phyloP scores from a whole-genome alignment of 345 rosid genomes.

The Psidium friedrichsthalianum region DNA sequence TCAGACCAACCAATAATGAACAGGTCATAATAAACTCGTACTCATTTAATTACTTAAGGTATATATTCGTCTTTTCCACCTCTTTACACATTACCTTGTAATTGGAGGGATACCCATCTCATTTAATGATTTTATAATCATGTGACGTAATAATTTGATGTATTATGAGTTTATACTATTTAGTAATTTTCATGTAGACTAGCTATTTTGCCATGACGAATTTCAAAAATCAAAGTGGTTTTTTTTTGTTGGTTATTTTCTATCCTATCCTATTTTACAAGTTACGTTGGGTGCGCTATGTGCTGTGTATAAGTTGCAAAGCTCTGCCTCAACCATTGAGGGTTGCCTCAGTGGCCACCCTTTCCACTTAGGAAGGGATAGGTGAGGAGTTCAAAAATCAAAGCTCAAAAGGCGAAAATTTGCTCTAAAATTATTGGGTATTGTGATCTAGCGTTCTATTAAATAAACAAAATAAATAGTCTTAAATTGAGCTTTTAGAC shows the following conservation, averaged over 20 bases:
- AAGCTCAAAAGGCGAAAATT: not conserved
- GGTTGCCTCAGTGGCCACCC: no score
- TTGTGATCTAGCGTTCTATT: not conserved
- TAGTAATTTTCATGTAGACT: not conserved
- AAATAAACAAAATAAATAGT: not conserved
- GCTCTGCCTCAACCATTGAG: no score
- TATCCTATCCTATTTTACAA: no score
- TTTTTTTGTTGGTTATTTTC: no score
- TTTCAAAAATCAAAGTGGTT: not conserved
- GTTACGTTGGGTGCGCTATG: no score
- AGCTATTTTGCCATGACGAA: not conserved
- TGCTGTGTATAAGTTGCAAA: no score
- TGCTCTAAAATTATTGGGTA: not conserved
- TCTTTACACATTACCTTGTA: not conserved
- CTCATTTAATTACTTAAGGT: not conserved
- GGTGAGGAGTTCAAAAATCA: not conserved
- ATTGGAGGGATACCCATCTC: not conserved
- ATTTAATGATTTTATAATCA: not conserved
- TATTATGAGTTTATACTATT: not conserved
- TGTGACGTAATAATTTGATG: not conserved
- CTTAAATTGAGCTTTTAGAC: not conserved
- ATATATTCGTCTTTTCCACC: not conserved
- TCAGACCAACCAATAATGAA: not conserved
- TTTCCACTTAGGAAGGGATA: no score
- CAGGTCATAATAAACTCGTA: not conserved